Percentiles rank a stretch among this genome's conserved stretches.
phyloP scores from a whole-genome alignment of 768 basidiomycete genomes.

The Rhodotorula diobovata region DNA sequence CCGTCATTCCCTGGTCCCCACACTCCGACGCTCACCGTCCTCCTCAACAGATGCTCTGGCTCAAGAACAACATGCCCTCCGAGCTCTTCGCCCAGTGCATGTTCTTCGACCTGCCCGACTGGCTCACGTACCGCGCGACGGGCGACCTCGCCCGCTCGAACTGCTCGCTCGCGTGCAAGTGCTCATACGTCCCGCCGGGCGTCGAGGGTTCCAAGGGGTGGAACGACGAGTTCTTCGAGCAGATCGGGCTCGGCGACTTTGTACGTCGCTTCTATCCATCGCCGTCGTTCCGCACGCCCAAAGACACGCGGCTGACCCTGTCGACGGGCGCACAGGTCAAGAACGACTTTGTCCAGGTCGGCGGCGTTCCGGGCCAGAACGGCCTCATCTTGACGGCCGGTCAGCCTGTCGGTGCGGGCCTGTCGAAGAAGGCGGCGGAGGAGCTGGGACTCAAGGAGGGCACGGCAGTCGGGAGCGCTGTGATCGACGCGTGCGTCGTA shows the following conservation, averaged over 20 bases:
- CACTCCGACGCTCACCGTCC: background rate
- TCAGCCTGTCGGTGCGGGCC: constrained; percentile 75
- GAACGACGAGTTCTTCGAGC: constrained; percentile 78
- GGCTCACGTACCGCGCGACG: constrained; percentile 83
- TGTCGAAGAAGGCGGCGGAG: constrained; percentile 70
- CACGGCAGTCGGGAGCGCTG: constrained; percentile 84
- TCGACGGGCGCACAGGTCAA: constrained; percentile 53
- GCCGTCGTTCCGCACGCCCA: no score
- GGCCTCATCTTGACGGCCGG: constrained; percentile 66
- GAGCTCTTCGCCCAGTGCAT: constrained; percentile 56
- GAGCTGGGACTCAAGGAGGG: constrained; percentile 81
- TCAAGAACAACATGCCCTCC: constrained; percentile 78
- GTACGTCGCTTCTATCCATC: constrained; percentile 43
- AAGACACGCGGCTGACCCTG: no score
- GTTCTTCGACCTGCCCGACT: constrained; percentile 50
- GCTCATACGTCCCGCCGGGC: constrained; percentile 74
- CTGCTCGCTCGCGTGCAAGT: constrained; percentile 95
- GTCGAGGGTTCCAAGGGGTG: constrained; percentile 63
- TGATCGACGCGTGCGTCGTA: constrained; percentile 81
- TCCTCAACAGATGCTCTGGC: constrained; percentile 67
- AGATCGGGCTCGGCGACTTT: constrained; percentile 73
- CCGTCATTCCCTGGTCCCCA: no score
- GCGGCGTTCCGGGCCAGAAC: constrained; percentile 58
- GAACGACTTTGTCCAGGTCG: constrained; percentile 68
- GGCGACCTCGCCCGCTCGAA: constrained; percentile 67